A percentile compares a stretch with the other conserved stretches of the same genome.
Conservation (phyloP, 2,329 filamentous ascomycete species). For the Penicillium hesseltinei region DNA sequence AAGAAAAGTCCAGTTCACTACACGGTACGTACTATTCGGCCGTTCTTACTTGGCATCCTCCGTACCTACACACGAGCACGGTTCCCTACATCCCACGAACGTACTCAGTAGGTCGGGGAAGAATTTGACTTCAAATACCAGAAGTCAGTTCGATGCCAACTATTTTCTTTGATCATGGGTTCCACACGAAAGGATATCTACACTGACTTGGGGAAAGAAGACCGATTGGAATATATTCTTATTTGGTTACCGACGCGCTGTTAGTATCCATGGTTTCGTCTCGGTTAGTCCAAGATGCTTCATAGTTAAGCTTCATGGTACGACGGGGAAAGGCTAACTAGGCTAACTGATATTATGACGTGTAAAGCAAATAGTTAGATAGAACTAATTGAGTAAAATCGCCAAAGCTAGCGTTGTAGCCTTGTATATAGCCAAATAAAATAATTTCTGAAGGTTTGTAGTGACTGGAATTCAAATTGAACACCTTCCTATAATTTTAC, state of each 20-base stretch:
- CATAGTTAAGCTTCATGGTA: neutral
- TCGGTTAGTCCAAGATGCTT: neutral
- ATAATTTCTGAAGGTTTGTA: neutral
- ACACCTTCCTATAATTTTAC: neutral
- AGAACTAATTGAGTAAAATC: neutral
- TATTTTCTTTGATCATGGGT: neutral
- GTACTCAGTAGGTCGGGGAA: neutral
- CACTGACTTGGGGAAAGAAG: neutral
- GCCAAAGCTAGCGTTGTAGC: neutral
- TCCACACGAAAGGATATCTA: neutral
- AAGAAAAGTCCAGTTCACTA: neutral
- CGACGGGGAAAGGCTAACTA: neutral
- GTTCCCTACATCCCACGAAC: neutral
- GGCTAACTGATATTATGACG: neutral
- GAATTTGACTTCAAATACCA: neutral
- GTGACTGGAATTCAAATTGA: neutral
- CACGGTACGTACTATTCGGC: neutral
- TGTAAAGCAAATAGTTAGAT: neutral
- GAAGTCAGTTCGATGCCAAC: neutral
- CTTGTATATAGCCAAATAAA: neutral
- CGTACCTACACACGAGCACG: neutral
- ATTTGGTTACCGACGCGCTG: neutral
- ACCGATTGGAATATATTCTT: neutral
- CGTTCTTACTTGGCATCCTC: neutral
- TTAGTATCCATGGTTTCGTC: neutral